Evolutionary conservation across 73 alveolate genomes (phyloP), one percentile per base, ranked within the genome.

Genomic region (Tetrahymena elliotti): DNA sequence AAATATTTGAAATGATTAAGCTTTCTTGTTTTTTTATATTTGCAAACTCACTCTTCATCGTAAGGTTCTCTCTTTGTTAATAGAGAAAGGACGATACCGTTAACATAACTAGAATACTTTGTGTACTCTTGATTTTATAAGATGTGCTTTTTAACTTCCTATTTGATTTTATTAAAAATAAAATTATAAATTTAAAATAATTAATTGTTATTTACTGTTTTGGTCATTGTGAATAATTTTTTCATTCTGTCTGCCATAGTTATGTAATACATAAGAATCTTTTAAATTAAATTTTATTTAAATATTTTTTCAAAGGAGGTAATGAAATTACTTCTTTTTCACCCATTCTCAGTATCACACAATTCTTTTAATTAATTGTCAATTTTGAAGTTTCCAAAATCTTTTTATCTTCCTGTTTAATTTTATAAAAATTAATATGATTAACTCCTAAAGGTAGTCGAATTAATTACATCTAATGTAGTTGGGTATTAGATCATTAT

Each of bases 301-400:
- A 27, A 68, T 68, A 27, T 27, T 68, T 68, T 18, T 68, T 68
- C n/a, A 18, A 13, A 22, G 16, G 1, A 68, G n/a, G 20, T 24
- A 27, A 18, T 27, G 11, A 68, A 68, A 24, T 68, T 39, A 94
- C 93, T 52, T 84, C 97, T 93, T 97, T 97, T 93, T 97, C 99
- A 41, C 99, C 97, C 94, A 97, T 97, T 96, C 97, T 96, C 16
- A 97, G 83, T 52, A 96, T 84, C 52, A 97, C 53, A 47, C 99
- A 97, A 96, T 97, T 97, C 88, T 97, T 97, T 83, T 97, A 95
- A 97, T 97, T 97, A 53, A 93, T 93, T 83, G 95, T 94, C 41
- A 97, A 54, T 34, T 98, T 96, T 93, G 94, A 95, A 52, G 84
- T 93, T 68, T 94, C 92, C 35, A 96, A 93, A 38, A 96, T 95